Conservation (phyloP, 2,329 filamentous ascomycete species). For the Epichloe uncinata region DNA sequence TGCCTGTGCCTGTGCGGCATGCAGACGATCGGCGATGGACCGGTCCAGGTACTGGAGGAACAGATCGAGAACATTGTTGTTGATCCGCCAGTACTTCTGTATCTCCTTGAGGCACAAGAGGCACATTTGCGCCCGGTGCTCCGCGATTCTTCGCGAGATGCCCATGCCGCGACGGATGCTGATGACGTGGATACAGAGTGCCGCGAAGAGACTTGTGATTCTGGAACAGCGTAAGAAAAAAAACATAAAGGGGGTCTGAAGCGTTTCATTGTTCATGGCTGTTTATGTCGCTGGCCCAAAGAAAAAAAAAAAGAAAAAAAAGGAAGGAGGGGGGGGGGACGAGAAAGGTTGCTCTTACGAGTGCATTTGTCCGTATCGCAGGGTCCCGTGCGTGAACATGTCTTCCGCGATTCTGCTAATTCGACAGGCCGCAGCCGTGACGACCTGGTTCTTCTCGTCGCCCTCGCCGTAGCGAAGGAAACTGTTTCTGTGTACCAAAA, state of each 20-base stretch:
- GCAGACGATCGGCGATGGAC: slow-evolving; percentile 22
- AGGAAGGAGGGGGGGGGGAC: too few relatives aligned
- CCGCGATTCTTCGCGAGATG: slow-evolving; percentile 21
- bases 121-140: slow-evolving; percentile 24
- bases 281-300: too few relatives aligned
- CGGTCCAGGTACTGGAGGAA: slow-evolving; percentile 25
- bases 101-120: slow-evolving; percentile 24
- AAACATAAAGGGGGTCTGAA: too few relatives aligned
- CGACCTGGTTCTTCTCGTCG: slow-evolving; percentile 16
- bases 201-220: slow-evolving; percentile 24
- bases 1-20: slow-evolving; percentile 12
- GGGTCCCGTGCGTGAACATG: slow-evolving; percentile 21
- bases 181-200: slow-evolving; percentile 25
- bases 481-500: slow-evolving; percentile 22
- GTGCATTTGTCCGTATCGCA: slow-evolving; percentile 26
- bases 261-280: too few relatives aligned
- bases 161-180: slow-evolving; percentile 20
- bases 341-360: slow-evolving; percentile 11
- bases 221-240: slow-evolving; percentile 6
- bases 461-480: slow-evolving; percentile 17
- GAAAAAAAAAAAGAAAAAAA: too few relatives aligned
- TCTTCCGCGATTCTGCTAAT: slow-evolving; percentile 26
- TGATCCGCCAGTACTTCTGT: slow-evolving; percentile 27
- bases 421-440: slow-evolving; percentile 19
- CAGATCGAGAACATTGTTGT: slow-evolving; percentile 25